Evolutionary conservation across 768 basidiomycete genomes (phyloP).

Genomic region (Russula lepida): DNA sequence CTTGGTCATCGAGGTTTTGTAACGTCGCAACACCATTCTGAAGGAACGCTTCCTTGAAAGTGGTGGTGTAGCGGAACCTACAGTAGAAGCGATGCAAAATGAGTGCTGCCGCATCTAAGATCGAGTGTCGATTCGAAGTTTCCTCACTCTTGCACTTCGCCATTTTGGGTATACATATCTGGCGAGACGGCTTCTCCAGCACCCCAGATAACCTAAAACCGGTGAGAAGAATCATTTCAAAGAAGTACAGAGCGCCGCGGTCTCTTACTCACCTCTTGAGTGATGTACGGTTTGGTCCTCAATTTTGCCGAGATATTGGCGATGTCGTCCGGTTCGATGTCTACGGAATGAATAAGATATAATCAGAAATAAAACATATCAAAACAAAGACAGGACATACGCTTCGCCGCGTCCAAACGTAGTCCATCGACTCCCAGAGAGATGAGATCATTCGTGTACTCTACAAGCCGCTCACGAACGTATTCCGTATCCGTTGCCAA

Average conservation of each 20-base stretch:
- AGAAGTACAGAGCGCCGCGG: not conserved
- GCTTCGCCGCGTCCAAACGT: conserved; percentile 57
- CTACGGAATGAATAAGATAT: conserved; percentile 28
- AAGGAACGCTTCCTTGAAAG: conserved; percentile 45
- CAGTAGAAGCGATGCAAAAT: not conserved
- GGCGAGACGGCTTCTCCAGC: conserved; percentile 48
- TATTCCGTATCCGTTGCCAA: conserved; percentile 55
- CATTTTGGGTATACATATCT: conserved; percentile 46
- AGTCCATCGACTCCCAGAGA: conserved; percentile 56
- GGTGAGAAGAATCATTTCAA: not conserved
- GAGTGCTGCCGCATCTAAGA: not conserved
- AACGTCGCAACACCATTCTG: conserved; percentile 43
- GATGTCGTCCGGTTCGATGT: conserved; percentile 47
- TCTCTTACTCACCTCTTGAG: conserved; percentile 40
- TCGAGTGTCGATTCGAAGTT: too few species aligned
- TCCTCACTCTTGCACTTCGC: conserved; percentile 54
- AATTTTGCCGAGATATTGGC: conserved; percentile 44
- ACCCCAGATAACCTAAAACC: conserved; percentile 29
- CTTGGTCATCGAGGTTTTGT: conserved; percentile 43
- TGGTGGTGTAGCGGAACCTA: conserved; percentile 51
- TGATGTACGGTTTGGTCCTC: conserved; percentile 41
- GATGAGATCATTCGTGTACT: conserved; percentile 52
- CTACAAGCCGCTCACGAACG: conserved; percentile 46
- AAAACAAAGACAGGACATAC: conserved; percentile 28
- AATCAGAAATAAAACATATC: conserved; percentile 26